Evolutionary conservation across 1,284 basidiomycete species (phyloP).

Genomic region (Naganishia liquefaciens): DNA sequence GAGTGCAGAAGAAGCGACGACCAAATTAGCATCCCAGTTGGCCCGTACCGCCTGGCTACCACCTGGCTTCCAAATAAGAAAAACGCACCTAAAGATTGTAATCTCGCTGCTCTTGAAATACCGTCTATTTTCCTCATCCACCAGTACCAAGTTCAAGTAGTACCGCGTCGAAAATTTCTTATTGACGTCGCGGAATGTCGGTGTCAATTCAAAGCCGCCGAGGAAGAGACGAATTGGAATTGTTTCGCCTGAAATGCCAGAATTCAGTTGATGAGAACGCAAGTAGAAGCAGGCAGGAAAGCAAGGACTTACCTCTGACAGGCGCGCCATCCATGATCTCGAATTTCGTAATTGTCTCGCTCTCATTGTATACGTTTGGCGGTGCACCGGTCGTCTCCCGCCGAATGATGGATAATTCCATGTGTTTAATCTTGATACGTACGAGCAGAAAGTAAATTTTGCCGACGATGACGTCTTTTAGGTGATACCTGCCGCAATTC

Average conservation of each 20-base stretch:
- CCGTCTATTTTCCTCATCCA: constrained; percentile 87
- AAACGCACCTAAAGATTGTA: constrained; percentile 45
- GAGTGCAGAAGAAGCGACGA: background rate
- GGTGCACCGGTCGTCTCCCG: constrained; percentile 93
- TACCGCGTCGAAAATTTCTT: constrained; percentile 98
- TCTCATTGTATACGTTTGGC: constrained; percentile 98
- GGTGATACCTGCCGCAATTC: constrained; percentile 72
- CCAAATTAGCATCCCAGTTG: background rate
- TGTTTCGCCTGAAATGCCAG: constrained; percentile 71
- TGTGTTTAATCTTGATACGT: constrained; percentile 99
- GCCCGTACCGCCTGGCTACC: background rate
- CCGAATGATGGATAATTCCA: constrained; percentile 97
- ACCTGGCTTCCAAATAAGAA: background rate
- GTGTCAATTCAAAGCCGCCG: constrained; percentile 96
- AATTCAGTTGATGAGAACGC: background rate
- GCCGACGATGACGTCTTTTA: constrained; percentile 98
- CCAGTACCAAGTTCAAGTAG: constrained; percentile 93
- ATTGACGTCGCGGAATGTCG: constrained; percentile 98
- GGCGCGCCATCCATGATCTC: constrained; percentile 99
- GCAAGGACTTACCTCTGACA: constrained; percentile 67
- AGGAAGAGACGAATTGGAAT: constrained; percentile 97
- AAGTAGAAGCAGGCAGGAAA: background rate
- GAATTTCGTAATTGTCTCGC: constrained; percentile 98
- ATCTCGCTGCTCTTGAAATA: constrained; percentile 54
- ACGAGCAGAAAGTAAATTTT: constrained; percentile 99